phyloP scores from a whole-genome alignment of 768 basidiomycete species.

The Crassisporium funariophilum region DNA sequence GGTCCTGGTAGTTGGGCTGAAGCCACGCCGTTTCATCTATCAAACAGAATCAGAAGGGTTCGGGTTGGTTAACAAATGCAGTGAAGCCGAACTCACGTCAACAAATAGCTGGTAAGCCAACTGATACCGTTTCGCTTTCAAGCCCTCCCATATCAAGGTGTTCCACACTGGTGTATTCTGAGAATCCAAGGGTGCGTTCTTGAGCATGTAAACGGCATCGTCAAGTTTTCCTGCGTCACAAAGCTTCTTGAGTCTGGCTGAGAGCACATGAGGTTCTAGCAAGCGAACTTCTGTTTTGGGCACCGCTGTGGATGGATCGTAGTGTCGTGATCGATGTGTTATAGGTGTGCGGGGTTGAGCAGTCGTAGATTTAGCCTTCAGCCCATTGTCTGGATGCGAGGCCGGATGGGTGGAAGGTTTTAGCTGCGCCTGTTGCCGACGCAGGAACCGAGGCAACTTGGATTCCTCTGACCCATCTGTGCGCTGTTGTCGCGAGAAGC shows the following conservation, averaged over 20 bases:
- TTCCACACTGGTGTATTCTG: constrained; percentile 82
- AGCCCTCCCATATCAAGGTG: constrained; percentile 66
- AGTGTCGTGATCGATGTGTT: constrained; percentile 42
- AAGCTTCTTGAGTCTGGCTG: constrained; percentile 57
- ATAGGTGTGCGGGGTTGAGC: constrained; percentile 12
- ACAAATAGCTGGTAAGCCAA: constrained; percentile 65
- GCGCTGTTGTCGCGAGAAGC: constrained; percentile 11
- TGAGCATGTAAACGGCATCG: constrained; percentile 66
- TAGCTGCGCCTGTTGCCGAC: constrained; percentile 15
- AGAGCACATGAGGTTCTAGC: constrained; percentile 66
- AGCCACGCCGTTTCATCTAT: constrained; percentile 88
- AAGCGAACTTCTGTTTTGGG: constrained; percentile 37
- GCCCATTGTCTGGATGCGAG: background rate
- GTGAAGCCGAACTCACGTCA: constrained; percentile 53
- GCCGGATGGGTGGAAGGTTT: constrained; percentile 3
- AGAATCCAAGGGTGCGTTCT: constrained; percentile 68
- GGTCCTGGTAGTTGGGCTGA: constrained; percentile 67
- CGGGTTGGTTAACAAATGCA: constrained; percentile 1
- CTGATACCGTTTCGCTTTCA: constrained; percentile 58
- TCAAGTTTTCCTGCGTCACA: constrained; percentile 58
- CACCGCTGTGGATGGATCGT: constrained; percentile 32
- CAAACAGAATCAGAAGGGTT: background rate
- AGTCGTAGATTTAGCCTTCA: background rate
- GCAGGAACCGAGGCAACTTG: constrained; percentile 24
- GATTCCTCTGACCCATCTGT: constrained; percentile 2